These are phyloP conservation scores for Phytophthora hybrid DNA, from an alignment of 352 stramenopile genomes.

Conservation along the genomic window DNA sequence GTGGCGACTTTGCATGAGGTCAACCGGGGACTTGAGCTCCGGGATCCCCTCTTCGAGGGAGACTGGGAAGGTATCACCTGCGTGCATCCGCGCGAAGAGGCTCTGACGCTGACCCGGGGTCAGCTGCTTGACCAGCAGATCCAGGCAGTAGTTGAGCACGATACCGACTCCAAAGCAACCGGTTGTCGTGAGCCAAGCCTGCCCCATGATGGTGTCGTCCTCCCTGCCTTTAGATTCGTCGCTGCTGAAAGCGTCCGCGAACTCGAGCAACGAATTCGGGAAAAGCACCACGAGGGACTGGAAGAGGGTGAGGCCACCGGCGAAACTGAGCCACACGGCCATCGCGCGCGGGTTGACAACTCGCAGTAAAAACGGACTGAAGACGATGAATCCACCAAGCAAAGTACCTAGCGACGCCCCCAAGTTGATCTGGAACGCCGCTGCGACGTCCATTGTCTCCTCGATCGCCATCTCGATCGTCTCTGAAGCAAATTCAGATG, in stretches of 20 bases:
- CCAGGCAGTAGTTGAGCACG: conserved; percentile 51
- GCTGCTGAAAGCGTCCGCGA: conserved; percentile 32
- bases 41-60: conserved; percentile 24
- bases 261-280: conserved; percentile 46
- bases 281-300: conserved; percentile 81
- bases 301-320: conserved; percentile 71
- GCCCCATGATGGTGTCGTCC: conserved; percentile 31
- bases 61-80: conserved; percentile 24
- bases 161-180: conserved; percentile 89
- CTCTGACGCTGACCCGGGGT: conserved; percentile 35
- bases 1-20: conserved; percentile 25
- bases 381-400: conserved; percentile 66
- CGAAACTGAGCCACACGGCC: conserved; percentile 59
- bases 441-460: conserved; percentile 26
- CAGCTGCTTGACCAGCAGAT: conserved; percentile 49
- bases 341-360: conserved; percentile 58
- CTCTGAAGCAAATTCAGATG: conserved; percentile 18
- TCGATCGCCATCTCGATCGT: conserved; percentile 23
- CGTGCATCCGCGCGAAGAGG: conserved; percentile 29
- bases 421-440: conserved; percentile 51
- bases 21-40: conserved; percentile 37
- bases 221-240: conserved; percentile 21
- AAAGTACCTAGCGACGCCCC: conserved; percentile 57
- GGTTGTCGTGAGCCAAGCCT: conserved; percentile 81
- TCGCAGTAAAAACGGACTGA: conserved; percentile 52